Evolutionary conservation across 345 rosid genomes (phyloP).

Genomic region (Gossypium rotundifolium): DNA sequence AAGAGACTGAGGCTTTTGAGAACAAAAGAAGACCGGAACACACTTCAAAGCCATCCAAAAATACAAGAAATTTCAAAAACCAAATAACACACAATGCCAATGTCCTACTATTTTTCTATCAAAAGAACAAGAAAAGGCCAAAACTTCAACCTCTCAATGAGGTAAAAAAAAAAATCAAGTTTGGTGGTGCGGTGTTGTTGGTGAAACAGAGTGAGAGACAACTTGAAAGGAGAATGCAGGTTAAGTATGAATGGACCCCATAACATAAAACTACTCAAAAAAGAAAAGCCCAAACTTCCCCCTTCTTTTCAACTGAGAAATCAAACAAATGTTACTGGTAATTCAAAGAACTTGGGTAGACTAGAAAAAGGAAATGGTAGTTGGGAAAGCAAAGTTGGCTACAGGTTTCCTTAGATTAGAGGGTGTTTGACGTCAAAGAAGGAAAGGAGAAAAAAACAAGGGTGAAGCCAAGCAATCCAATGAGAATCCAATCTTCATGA

Average conservation of each 20-base stretch:
- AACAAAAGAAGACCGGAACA: constrained; percentile 47
- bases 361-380: constrained; percentile 8
- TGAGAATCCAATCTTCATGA: not conserved
- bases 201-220: constrained; percentile 26
- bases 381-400: constrained; percentile 27
- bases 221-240: constrained; percentile 10
- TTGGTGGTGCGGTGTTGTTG: constrained; percentile 19
- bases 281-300: not conserved
- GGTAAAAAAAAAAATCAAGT: constrained; percentile 3
- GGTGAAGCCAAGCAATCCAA: not conserved
- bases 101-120: not conserved
- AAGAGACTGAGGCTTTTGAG: constrained; percentile 29
- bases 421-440: not conserved
- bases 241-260: constrained; percentile 16
- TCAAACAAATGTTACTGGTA: not conserved
- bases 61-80: constrained; percentile 7
- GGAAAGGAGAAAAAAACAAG: not conserved
- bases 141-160: not conserved
- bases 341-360: not conserved
- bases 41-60: constrained; percentile 51
- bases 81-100: constrained; percentile 16
- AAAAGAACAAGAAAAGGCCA: constrained; percentile 8
- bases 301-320: not conserved
- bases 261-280: not conserved
- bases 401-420: constrained; percentile 17